These are phyloP conservation scores for Jamesozyma piceae DNA, from an alignment of 805 yeast genomes.

Conservation along the genomic window DNA sequence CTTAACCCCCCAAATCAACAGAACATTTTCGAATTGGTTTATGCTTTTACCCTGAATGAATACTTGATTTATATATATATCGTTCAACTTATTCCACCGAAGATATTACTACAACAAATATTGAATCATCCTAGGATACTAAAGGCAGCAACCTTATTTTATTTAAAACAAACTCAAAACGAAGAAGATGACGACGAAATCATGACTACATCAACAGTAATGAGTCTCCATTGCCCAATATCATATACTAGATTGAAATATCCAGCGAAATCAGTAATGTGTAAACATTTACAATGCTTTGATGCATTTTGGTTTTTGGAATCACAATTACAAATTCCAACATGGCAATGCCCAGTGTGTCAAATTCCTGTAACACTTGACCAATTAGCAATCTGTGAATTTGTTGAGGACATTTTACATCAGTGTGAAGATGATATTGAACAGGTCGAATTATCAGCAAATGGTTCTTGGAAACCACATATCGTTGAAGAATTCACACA, in stretches of 20 bases:
- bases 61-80: conserved; percentile 49
- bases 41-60: conserved; percentile 46
- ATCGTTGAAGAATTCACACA: conserved; percentile 14
- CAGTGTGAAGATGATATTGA: conserved; percentile 48
- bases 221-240: conserved; percentile 71
- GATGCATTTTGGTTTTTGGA: conserved; percentile 68
- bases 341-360: conserved; percentile 88
- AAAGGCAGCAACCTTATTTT: conserved; percentile 39
- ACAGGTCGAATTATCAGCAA: conserved; percentile 54
- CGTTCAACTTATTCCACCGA: conserved; percentile 41
- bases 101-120: conserved; percentile 34
- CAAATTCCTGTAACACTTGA: conserved; percentile 40
- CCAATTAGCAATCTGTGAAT: conserved; percentile 68
- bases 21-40: conserved; percentile 44
- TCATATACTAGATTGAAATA: conserved; percentile 56
- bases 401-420: conserved; percentile 52
- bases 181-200: conserved; percentile 55
- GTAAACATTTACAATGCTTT: conserved; percentile 84
- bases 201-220: conserved; percentile 51
- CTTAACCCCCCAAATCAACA: conserved; percentile 24
- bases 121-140: conserved; percentile 43
- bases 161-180: conserved; percentile 11
- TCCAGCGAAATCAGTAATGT: conserved; percentile 63
- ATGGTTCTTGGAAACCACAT: conserved; percentile 62
- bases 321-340: conserved; percentile 68